Percentiles rank a stretch among this genome's conserved stretches.
Conservation (phyloP, 495 filamentous ascomycete genomes). For the Pseudomonodictys pantanalensis region DNA sequence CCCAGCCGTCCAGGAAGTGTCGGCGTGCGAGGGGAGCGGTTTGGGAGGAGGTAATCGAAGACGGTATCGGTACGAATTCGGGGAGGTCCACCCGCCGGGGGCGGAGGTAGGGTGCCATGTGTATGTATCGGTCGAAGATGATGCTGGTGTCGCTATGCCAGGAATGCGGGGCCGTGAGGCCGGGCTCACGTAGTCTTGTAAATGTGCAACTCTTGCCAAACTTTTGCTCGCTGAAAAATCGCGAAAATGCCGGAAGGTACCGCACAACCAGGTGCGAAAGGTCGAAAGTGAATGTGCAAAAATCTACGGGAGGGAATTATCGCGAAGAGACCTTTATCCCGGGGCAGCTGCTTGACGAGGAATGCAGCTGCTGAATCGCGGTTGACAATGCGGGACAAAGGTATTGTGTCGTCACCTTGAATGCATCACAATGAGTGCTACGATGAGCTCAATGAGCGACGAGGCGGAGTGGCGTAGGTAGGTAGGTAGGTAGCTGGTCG, state of each 20-base stretch:
- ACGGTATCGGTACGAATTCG: too few species aligned
- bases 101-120: constrained; percentile 16
- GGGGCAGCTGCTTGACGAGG: too few species aligned
- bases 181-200: neutral
- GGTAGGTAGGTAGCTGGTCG: neutral
- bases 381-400: constrained; percentile 13
- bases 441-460: neutral
- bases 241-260: neutral
- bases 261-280: neutral
- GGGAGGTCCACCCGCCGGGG: constrained; percentile 25
- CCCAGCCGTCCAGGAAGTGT: constrained; percentile 9
- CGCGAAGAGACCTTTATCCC: too few species aligned
- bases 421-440: constrained; percentile 3
- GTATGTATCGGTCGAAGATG: neutral
- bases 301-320: neutral
- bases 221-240: too few species aligned
- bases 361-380: constrained; percentile 7
- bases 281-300: neutral
- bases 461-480: neutral
- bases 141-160: too few species aligned
- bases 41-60: too few species aligned
- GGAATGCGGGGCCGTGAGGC: neutral
- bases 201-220: too few species aligned
- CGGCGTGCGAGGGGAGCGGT: neutral
- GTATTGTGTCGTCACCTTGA: constrained; percentile 12